Percentiles rank a stretch among this genome's conserved stretches.
Conservation (phyloP, 164 flowering plant genomes). For the Kalanchoe fedtschenkoi region DNA sequence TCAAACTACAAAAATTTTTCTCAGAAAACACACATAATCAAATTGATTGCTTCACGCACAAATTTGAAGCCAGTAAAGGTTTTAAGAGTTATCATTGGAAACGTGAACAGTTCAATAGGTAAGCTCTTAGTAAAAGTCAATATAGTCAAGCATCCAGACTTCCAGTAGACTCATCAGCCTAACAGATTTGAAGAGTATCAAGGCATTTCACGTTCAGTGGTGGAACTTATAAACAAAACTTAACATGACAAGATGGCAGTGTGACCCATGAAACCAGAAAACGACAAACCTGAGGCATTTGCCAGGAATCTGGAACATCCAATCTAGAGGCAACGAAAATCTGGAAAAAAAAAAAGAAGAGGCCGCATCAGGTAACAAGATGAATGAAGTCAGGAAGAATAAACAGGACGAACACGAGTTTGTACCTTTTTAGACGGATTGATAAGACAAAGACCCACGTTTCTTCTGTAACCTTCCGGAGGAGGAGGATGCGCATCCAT, state of each 20-base stretch:
- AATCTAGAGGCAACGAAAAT: constrained; percentile 72
- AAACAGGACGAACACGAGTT: neutral
- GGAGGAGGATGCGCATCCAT: constrained; percentile 87
- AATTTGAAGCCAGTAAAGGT: no score
- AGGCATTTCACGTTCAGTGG: no score
- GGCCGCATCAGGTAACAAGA: neutral
- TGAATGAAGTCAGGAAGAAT: neutral
- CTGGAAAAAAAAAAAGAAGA: constrained; percentile 16
- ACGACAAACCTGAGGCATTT: constrained; percentile 75
- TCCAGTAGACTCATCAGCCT: no score
- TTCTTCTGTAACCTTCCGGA: constrained; percentile 74
- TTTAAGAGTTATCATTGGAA: no score
- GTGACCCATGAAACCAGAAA: neutral
- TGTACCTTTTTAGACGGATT: constrained; percentile 38
- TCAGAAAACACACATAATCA: no score
- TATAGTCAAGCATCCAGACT: no score
- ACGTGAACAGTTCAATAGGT: no score
- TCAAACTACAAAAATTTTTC: neutral
- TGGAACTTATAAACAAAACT: neutral
- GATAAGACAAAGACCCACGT: constrained; percentile 84
- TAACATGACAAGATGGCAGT: neutral
- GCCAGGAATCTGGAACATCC: constrained; percentile 67
- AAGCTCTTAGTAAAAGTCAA: no score
- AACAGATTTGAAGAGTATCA: no score
- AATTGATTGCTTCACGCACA: no score